These are phyloP conservation scores for Rossbeevera mucosa DNA, from an alignment of 768 basidiomycete genomes.

Conservation along the genomic window DNA sequence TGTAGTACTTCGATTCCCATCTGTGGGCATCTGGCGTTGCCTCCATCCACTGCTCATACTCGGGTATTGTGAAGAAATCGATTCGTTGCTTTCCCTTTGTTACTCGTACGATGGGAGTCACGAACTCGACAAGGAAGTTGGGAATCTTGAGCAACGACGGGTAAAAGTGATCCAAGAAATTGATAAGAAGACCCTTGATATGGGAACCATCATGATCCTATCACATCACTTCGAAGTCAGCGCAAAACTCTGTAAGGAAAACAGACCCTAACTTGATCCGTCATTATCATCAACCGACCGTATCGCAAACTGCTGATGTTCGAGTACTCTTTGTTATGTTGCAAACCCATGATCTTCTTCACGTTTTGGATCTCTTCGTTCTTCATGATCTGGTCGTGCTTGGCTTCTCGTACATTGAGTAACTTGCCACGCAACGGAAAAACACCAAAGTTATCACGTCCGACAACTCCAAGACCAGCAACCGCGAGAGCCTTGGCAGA, in stretches of 20 bases:
- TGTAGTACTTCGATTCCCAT: conserved; percentile 96
- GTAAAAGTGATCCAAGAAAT: conserved; percentile 95
- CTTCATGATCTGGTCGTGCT: conserved; percentile 95
- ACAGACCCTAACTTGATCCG: conserved; percentile 76
- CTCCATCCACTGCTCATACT: conserved; percentile 91
- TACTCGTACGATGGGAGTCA: conserved; percentile 96
- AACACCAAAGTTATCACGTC: conserved; percentile 94
- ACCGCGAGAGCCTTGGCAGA: conserved; percentile 97
- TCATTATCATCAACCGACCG: conserved; percentile 98
- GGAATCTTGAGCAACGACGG: conserved; percentile 89
- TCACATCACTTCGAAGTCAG: background rate
- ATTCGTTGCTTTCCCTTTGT: conserved; percentile 72
- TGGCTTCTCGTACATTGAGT: conserved; percentile 95
- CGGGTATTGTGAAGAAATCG: conserved; percentile 96
- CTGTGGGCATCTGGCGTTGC: conserved; percentile 68
- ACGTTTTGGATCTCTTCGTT: conserved; percentile 96
- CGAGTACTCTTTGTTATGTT: conserved; percentile 88
- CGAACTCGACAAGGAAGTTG: conserved; percentile 94
- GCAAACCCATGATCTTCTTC: conserved; percentile 96
- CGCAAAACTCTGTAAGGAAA: background rate
- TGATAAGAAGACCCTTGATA: conserved; percentile 98
- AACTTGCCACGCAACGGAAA: conserved; percentile 97
- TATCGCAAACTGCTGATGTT: conserved; percentile 71
- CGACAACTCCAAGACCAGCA: conserved; percentile 90
- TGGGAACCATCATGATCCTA: conserved; percentile 99